Conservation (phyloP, 371 early-diverging fungal species). For the Mortierella sp. region DNA sequence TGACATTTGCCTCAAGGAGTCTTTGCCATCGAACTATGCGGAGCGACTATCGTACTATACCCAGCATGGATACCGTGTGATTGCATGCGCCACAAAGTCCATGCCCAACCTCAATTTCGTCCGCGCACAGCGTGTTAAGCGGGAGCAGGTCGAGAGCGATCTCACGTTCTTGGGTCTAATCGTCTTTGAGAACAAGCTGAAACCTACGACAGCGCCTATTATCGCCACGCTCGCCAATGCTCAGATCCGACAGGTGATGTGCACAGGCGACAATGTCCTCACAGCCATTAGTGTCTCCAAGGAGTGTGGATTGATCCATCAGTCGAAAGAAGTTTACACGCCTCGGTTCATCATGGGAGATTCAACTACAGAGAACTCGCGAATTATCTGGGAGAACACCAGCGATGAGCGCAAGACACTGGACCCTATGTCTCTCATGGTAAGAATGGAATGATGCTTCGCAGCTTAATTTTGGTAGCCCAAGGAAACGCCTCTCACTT, state of each 20-base stretch:
- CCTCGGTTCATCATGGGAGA: slow-evolving; percentile 70
- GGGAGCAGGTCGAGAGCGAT: slow-evolving; percentile 89
- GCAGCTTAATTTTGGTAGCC: neutral
- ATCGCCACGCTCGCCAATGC: slow-evolving; percentile 90
- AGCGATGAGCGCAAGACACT: slow-evolving; percentile 69
- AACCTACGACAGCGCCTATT: slow-evolving; percentile 87
- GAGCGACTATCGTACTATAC: slow-evolving; percentile 86
- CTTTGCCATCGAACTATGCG: slow-evolving; percentile 89
- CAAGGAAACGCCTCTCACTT: neutral
- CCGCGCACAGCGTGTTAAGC: slow-evolving; percentile 84
- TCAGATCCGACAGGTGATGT: slow-evolving; percentile 97
- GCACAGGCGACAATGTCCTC: slow-evolving; percentile 98
- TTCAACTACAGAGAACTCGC: slow-evolving; percentile 65
- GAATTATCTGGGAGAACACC: slow-evolving; percentile 82
- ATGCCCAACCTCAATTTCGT: slow-evolving; percentile 81
- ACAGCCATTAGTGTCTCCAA: slow-evolving; percentile 98
- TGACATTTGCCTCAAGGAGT: slow-evolving; percentile 84
- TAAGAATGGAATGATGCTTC: neutral
- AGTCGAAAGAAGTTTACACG: slow-evolving; percentile 67
- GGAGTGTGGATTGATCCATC: slow-evolving; percentile 87
- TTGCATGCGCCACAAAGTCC: slow-evolving; percentile 90
- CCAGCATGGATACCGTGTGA: slow-evolving; percentile 96
- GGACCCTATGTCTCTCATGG: slow-evolving; percentile 72
- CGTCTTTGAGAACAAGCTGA: slow-evolving; percentile 99
- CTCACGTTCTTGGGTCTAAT: slow-evolving; percentile 96